Evolutionary conservation across 148 eudicot species (phyloP).

Genomic region (Rhododendron griersonianum): DNA sequence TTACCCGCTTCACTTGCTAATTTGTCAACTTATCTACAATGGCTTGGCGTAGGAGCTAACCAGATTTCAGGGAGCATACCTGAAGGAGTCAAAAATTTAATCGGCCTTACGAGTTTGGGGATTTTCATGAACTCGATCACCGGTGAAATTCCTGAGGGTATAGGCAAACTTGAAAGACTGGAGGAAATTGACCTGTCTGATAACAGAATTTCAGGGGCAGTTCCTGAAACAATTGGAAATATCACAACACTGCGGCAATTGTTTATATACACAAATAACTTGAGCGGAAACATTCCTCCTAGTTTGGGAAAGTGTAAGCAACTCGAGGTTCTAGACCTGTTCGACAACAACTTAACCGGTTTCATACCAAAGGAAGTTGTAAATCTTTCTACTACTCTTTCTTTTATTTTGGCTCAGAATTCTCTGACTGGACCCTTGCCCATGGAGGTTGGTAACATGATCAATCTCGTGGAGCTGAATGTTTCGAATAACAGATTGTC

Average conservation of each 20-base stretch:
- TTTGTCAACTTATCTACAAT: neutral
- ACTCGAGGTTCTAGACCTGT: neutral
- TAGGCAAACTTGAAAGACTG: neutral
- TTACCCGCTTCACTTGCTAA: neutral
- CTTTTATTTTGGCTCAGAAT: neutral
- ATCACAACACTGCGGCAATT: too few species aligned
- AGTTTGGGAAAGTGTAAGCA: neutral
- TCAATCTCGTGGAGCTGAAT: neutral
- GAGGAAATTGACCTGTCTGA: fast-evolving
- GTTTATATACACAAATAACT: fast-evolving
- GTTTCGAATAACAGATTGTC: too few species aligned
- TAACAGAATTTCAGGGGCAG: too few species aligned
- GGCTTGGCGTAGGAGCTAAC: fast-evolving
- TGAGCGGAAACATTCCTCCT: too few species aligned
- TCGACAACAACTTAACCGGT: neutral
- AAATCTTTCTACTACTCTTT: neutral
- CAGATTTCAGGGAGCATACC: neutral
- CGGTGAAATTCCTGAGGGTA: neutral
- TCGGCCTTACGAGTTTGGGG: neutral
- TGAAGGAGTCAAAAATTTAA: neutral
- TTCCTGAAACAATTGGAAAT: too few species aligned
- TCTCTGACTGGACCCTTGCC: neutral
- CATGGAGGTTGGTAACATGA: neutral
- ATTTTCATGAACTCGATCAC: neutral
- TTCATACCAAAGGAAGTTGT: neutral